Base-by-base conservation (phyloP, 2,329 filamentous ascomycete species). In the Cladosporium sp. region DNA sequence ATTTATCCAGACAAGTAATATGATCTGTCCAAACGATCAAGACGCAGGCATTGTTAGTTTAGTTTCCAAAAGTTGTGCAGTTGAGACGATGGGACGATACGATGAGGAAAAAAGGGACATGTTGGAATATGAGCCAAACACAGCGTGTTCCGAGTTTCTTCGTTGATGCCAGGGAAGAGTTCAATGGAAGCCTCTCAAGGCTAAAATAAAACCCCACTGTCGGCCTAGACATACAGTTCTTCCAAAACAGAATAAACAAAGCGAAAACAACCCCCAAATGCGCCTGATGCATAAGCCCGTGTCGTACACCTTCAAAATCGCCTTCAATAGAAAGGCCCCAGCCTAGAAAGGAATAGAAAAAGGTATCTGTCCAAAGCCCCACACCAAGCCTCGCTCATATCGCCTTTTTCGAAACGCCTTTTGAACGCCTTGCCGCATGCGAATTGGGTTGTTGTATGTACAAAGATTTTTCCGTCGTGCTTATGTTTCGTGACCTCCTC, bases 351-450 rank as follows among this genome's bases (percentile, higher is more conserved):
- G 36, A 43, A 43, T 43, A 43, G n/a, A 21, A 43, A 43, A 39
- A 43, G 36, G 36, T 43, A 43, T 43, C 36, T 43, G 36, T 43
- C 18, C 36, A 43, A 43, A 43, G 18, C 13, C 18, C 36, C 36
- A 43, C 36, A 21, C 36, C 36, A n/a, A 43, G 36, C 36, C 36
- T 43, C 7, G 36, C 36, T 43, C 18, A 16, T 43, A 7, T 8
- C 16, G 36, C 36, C 36, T 8, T n/a, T 21, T 43, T 21, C 13
- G 46, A 30, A 58, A 58, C 56, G 56, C 56, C 56, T 14, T 23
- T 58, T 43, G 34, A 58, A 58, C 56, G 56, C 56, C 56, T 18
- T 36, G 56, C 56, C 56, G 25, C 36, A 58, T 58, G 56, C 56
- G 56, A 58, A 43, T 43, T 39, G 34, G n/a, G 56, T 39, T 23